Percentiles rank a stretch among this genome's conserved stretches.
phyloP scores from a whole-genome alignment of 2,329 filamentous ascomycete species.

The Ophiostoma tasmaniense region DNA sequence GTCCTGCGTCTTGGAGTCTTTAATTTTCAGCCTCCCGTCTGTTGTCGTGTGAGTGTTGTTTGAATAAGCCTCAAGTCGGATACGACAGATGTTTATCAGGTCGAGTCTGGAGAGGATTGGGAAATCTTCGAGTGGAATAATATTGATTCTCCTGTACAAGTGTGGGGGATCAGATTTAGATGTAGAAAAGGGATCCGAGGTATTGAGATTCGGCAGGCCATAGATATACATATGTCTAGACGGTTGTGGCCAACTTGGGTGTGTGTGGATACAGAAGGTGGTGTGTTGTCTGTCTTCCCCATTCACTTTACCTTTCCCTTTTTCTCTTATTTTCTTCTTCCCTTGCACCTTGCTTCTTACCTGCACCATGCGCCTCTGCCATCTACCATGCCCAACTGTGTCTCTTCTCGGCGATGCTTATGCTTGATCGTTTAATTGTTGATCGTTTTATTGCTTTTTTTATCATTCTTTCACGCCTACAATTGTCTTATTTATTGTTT shows the following conservation, averaged over 20 bases:
- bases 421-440: not conserved
- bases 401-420: not conserved
- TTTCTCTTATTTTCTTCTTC: not conserved
- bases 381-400: not conserved
- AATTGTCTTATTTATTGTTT: not conserved
- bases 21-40: not conserved
- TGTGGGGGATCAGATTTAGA: not conserved
- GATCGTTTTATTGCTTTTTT: not conserved
- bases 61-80: not conserved
- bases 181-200: not conserved
- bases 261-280: slow-evolving; percentile 6
- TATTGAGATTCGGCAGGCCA: slow-evolving; percentile 5
- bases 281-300: slow-evolving; percentile 5
- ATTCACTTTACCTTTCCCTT: not conserved
- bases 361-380: not conserved
- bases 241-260: slow-evolving; percentile 1
- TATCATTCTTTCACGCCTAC: too few relatives aligned
- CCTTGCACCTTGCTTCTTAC: not conserved
- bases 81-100: not conserved
- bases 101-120: not conserved
- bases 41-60: not conserved
- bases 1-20: not conserved
- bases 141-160: not conserved
- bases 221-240: slow-evolving; percentile 7
- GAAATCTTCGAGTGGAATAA: not conserved